Base-by-base conservation (phyloP, 2,329 filamentous ascomycete species). In the Aspergillus versicolor region DNA sequence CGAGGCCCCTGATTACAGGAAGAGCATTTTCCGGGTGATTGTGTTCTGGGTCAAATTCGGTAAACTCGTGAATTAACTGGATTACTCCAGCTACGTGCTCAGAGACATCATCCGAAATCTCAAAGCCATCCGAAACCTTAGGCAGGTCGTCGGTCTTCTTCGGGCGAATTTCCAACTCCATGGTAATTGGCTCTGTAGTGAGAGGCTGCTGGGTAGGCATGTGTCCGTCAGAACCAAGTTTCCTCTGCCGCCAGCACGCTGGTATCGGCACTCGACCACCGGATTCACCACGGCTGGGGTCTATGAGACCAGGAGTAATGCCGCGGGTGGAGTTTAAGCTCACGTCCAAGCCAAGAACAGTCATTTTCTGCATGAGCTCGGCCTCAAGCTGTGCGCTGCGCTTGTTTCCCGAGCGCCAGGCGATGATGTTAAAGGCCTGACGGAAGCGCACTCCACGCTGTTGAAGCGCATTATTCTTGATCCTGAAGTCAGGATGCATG, bases 391-490 rank as follows among this genome's bases (percentile, higher is more conserved):
- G 34, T 9, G 45, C 46, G 12, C 67, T 70, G 12, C 56, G 44
- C 43, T 62, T 65, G 47, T 65, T 68, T 2, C 65, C 63, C 1
- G 64, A 61, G 4, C 64, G 63, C 69, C 70, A 72, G 4, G 69
- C 61, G 12, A 67, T 30, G 49, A 72, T 48, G n/a, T 55, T 34
- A 34, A 69, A 70, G 0, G 52, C 57, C 41, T 66, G 60, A 1
- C 70, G 61, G 50, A 70, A 71, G 8, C 69, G 47, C 7, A 66
- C 67, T 8, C 58, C 53, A 3, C 66, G 61, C 51, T 69, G 68
- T 55, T 72, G 68, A 1, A 73, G 52, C 9, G 67, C 61, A 21
- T 73, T 73, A 1, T 51, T 41, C 0, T 50, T 54, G 3, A 67
- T 56, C 6, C 58, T 45, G 13, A 61, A 66, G 0, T 58, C 57